A percentile compares a stretch with the other conserved stretches of the same genome.
These are phyloP conservation scores for Antrodiella citrinella DNA, from an alignment of 768 basidiomycete genomes.

Conservation along the genomic window DNA sequence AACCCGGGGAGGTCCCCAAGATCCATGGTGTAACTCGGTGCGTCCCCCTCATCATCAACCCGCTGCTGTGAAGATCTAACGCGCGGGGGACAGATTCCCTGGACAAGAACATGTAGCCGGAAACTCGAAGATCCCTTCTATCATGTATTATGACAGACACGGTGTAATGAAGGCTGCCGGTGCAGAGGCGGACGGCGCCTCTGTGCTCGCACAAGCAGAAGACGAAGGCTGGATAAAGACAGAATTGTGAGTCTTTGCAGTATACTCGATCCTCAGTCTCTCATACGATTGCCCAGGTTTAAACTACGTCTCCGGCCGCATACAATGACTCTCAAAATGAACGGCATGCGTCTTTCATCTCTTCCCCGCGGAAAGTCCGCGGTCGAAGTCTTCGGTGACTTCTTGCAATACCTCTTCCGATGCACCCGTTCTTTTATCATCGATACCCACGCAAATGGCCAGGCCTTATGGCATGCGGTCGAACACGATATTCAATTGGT, in stretches of 20 bases:
- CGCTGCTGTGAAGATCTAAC: neutral
- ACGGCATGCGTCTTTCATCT: slow-evolving; percentile 68
- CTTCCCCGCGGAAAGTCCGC: slow-evolving; percentile 61
- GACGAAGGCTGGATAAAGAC: slow-evolving; percentile 72
- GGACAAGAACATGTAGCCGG: slow-evolving; percentile 83
- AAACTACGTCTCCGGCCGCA: slow-evolving; percentile 73
- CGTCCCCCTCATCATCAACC: too few species aligned
- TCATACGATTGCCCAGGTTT: slow-evolving; percentile 39
- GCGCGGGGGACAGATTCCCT: slow-evolving; percentile 70
- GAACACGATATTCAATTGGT: slow-evolving; percentile 68
- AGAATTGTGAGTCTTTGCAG: slow-evolving; percentile 48
- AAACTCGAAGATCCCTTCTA: slow-evolving; percentile 75
- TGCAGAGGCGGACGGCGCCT: slow-evolving; percentile 63
- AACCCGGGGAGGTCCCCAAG: slow-evolving; percentile 74
- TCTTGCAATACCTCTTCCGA: slow-evolving; percentile 62
- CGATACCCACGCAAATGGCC: slow-evolving; percentile 78
- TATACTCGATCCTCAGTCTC: slow-evolving; percentile 1
- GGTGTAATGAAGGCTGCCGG: slow-evolving; percentile 67
- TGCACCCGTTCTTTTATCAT: slow-evolving; percentile 72
- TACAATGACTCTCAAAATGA: slow-evolving; percentile 76
- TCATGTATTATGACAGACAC: slow-evolving; percentile 63
- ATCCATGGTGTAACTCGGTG: slow-evolving; percentile 77
- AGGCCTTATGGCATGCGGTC: slow-evolving; percentile 59
- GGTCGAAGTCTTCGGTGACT: slow-evolving; percentile 75
- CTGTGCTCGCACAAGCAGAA: slow-evolving; percentile 56